A percentile compares a stretch with the other conserved stretches of the same genome.
These are phyloP conservation scores for Pleurotus sapidus DNA, from an alignment of 768 basidiomycete species.

Conservation along the genomic window DNA sequence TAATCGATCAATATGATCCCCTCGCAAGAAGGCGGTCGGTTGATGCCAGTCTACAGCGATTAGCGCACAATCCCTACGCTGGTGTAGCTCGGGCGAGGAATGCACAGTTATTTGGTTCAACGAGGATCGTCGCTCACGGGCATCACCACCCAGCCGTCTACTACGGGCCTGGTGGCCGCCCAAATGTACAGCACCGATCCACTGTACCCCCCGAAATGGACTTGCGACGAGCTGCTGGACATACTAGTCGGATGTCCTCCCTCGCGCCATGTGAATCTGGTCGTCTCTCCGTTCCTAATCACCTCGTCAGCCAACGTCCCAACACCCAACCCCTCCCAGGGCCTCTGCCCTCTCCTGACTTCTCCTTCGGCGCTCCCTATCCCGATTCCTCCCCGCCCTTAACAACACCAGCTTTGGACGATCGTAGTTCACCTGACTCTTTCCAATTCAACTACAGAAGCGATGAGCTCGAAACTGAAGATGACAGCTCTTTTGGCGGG, in stretches of 20 bases:
- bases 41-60: slow-evolving; percentile 45
- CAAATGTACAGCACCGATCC: slow-evolving; percentile 20
- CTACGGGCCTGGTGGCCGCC: slow-evolving; percentile 18
- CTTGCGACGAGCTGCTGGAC: slow-evolving; percentile 28
- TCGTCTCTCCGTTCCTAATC: slow-evolving; percentile 43
- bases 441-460: slow-evolving; percentile 32
- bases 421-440: slow-evolving; percentile 57
- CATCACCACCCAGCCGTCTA: slow-evolving; percentile 25
- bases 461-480: slow-evolving; percentile 47
- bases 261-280: slow-evolving; percentile 38
- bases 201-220: slow-evolving; percentile 34
- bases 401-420: slow-evolving; percentile 47
- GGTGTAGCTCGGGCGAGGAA: slow-evolving; percentile 52
- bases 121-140: slow-evolving; percentile 25
- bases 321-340: slow-evolving; percentile 43
- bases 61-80: slow-evolving; percentile 49
- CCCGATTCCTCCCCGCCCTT: slow-evolving; percentile 41
- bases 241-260: slow-evolving; percentile 29
- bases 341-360: slow-evolving; percentile 59
- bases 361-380: slow-evolving; percentile 52
- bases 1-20: slow-evolving; percentile 41
- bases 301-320: slow-evolving; percentile 44
- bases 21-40: slow-evolving; percentile 42
- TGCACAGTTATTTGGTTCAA: slow-evolving; percentile 28
- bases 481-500: slow-evolving; percentile 45